Conservation (phyloP, 805 yeast species). For the Candida loeiensis region DNA sequence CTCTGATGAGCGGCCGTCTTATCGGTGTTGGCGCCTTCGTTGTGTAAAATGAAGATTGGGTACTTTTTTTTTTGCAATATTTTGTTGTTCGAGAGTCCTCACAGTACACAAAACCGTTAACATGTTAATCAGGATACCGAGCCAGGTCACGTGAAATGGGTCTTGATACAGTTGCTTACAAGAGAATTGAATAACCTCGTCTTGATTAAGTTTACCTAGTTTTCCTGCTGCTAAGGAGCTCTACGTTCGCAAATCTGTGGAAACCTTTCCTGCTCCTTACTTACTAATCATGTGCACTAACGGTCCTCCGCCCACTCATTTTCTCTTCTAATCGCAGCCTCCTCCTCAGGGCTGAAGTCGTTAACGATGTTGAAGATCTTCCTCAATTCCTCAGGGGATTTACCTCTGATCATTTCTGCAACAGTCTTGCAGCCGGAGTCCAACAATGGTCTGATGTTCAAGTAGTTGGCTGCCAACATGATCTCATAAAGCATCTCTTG, state of each 20-base stretch:
- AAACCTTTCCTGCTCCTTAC: not conserved
- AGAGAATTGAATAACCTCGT: no score
- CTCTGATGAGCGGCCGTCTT: no score
- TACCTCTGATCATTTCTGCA: slow-evolving; percentile 80
- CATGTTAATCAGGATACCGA: not conserved
- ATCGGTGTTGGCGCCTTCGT: not conserved
- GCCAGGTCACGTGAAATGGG: not conserved
- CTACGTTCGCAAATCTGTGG: no score
- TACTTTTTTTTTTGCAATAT: slow-evolving; percentile 2
- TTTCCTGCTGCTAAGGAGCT: no score
- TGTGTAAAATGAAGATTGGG: not conserved
- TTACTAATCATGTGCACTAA: slow-evolving; percentile 20
- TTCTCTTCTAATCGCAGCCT: slow-evolving; percentile 81
- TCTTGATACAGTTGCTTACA: not conserved
- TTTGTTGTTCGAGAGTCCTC: not conserved
- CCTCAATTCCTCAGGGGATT: slow-evolving; percentile 76
- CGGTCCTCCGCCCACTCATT: slow-evolving; percentile 92
- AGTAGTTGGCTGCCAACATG: slow-evolving; percentile 75
- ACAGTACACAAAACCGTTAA: not conserved
- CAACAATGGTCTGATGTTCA: slow-evolving; percentile 69
- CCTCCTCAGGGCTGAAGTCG: slow-evolving; percentile 84
- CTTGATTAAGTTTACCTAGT: no score
- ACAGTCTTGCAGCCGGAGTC: slow-evolving; percentile 80
- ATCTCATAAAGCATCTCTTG: slow-evolving; percentile 85
- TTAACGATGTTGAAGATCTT: slow-evolving; percentile 76